These are phyloP conservation scores for Myrmaecium sp. DNA, from an alignment of 2,329 filamentous ascomycete genomes.

Conservation along the genomic window DNA sequence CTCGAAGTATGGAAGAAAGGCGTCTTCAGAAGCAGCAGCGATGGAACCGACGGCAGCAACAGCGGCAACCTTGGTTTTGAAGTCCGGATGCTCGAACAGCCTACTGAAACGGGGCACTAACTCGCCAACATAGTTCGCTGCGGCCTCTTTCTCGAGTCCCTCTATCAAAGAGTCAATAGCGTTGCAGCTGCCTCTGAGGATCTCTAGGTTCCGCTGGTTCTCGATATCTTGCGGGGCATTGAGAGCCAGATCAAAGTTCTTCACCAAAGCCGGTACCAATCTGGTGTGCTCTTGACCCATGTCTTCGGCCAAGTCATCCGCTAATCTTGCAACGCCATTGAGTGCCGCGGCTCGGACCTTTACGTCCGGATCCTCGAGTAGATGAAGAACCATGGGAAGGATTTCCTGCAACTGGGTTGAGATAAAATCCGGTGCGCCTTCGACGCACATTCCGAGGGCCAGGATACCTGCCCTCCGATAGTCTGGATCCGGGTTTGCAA, in stretches of 20 bases:
- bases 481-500: constrained; percentile 54
- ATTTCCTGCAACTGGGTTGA: constrained; percentile 79
- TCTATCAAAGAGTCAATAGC: constrained; percentile 85
- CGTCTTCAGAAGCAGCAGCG: constrained; percentile 64
- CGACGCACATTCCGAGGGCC: constrained; percentile 81
- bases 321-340: constrained; percentile 73
- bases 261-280: constrained; percentile 68
- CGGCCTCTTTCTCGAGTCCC: constrained; percentile 63
- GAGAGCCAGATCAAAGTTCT: constrained; percentile 74
- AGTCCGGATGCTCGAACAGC: constrained; percentile 69
- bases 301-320: constrained; percentile 85
- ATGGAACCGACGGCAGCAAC: constrained; percentile 83
- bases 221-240: constrained; percentile 44
- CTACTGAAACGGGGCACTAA: constrained; percentile 72
- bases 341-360: constrained; percentile 77
- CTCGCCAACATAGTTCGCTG: constrained; percentile 65
- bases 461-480: constrained; percentile 83
- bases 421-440: constrained; percentile 94
- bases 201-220: constrained; percentile 60
- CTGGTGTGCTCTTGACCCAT: constrained; percentile 70
- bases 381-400: constrained; percentile 65
- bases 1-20: constrained; percentile 83
- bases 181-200: constrained; percentile 78
- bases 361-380: constrained; percentile 70
- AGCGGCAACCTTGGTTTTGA: constrained; percentile 76